Percentiles rank a stretch among this genome's conserved stretches.
phyloP scores from a whole-genome alignment of 176 grass and related monocot genomes.

The Olyra latifolia region DNA sequence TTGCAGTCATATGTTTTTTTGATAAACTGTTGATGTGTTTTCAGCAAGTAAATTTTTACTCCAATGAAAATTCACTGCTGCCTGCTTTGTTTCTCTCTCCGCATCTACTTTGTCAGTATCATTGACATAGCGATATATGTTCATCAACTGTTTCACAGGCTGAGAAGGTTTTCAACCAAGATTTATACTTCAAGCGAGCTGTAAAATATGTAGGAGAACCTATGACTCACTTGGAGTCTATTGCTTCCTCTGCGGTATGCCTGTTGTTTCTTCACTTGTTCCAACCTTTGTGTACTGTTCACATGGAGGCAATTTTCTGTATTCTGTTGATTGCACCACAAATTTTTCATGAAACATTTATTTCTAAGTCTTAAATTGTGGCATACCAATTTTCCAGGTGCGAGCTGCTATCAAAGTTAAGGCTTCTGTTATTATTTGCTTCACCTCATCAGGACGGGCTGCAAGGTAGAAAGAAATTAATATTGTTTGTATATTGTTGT shows the following conservation, averaged over 20 bases:
- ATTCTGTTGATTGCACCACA: background rate
- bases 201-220: slow-evolving; percentile 96
- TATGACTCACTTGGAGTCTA: slow-evolving; percentile 98
- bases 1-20: slow-evolving; percentile 6
- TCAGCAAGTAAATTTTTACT: background rate
- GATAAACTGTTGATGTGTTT: background rate
- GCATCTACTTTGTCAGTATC: background rate
- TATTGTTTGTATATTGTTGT: background rate
- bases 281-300: slow-evolving; percentile 8
- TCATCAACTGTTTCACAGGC: slow-evolving; percentile 51
- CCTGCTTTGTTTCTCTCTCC: background rate
- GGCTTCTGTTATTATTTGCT: slow-evolving; percentile 94
- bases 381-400: slow-evolving; percentile 53
- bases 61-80: background rate
- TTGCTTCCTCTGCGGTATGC: slow-evolving; percentile 90
- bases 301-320: background rate
- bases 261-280: slow-evolving; percentile 1
- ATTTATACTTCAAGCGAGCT: slow-evolving; percentile 92
- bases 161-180: slow-evolving; percentile 99
- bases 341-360: background rate
- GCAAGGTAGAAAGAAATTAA: slow-evolving; percentile 59
- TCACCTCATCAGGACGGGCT: slow-evolving; percentile 97
- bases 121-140: slow-evolving; percentile 19
- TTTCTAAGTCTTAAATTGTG: slow-evolving; percentile 32
- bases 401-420: slow-evolving; percentile 98